A percentile compares a stretch with the other conserved stretches of the same genome.
phyloP scores from a whole-genome alignment of 768 basidiomycete species.

The Rhodocollybia butyracea region DNA sequence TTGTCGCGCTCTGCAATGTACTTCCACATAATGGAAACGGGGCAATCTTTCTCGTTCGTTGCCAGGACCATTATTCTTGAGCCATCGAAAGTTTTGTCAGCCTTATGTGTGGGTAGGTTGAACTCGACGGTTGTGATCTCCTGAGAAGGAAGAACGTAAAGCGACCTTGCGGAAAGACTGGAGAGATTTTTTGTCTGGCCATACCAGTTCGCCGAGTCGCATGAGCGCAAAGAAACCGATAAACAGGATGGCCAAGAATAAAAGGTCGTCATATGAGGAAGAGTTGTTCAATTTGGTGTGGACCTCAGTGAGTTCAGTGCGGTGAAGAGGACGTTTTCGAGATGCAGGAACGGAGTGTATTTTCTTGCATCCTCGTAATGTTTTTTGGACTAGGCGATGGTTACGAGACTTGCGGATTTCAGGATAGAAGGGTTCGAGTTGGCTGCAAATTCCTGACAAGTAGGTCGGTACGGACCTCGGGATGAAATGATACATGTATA shows the following conservation, averaged over 20 bases:
- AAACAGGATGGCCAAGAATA: background rate
- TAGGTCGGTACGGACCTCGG: background rate
- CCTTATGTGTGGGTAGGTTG: background rate
- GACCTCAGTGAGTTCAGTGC: background rate
- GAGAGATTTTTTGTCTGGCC: too few relatives aligned
- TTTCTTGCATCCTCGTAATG: background rate
- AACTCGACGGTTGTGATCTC: background rate
- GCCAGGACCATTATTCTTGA: constrained; percentile 9
- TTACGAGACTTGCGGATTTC: background rate
- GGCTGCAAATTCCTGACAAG: background rate
- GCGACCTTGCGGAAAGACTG: background rate
- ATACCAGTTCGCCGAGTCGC: background rate
- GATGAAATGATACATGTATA: background rate
- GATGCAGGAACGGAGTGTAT: background rate
- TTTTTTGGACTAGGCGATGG: too few relatives aligned
- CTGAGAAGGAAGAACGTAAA: background rate
- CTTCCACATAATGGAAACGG: background rate
- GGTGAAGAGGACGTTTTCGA: background rate
- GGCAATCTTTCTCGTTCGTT: constrained; percentile 14
- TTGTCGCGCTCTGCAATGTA: background rate
- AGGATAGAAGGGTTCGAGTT: background rate
- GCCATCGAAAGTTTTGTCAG: constrained; percentile 8
- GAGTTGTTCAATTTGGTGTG: background rate
- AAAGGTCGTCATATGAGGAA: background rate
- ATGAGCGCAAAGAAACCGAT: background rate